A percentile compares a stretch with the other conserved stretches of the same genome.
phyloP scores from a whole-genome alignment of 2,329 filamentous ascomycete species.

The Calonectria ilicicola region DNA sequence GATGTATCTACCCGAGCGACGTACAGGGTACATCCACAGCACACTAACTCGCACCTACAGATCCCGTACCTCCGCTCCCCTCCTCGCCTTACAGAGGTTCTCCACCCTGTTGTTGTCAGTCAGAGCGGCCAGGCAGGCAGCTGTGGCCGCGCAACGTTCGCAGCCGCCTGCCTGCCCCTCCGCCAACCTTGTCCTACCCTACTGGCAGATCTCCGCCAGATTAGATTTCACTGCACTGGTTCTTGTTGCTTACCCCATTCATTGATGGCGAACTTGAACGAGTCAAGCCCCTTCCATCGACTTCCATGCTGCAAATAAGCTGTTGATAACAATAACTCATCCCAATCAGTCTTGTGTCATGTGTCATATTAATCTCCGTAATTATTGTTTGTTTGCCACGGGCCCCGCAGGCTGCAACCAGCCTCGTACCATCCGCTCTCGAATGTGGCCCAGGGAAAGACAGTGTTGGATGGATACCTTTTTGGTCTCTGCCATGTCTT shows the following conservation, averaged over 20 bases:
- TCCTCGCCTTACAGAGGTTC: constrained; percentile 2
- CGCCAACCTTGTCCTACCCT: too few species aligned
- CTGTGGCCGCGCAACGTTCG: constrained; percentile 36
- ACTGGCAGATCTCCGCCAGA: neutral
- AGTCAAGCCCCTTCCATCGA: neutral
- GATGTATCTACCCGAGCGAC: neutral
- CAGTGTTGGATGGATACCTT: neutral
- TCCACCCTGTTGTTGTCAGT: constrained; percentile 12
- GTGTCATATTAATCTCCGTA: neutral
- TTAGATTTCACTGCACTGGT: neutral
- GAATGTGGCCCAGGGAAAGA: neutral
- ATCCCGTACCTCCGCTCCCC: constrained; percentile 1
- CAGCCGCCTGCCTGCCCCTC: neutral
- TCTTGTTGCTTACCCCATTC: neutral
- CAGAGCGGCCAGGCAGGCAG: constrained; percentile 32
- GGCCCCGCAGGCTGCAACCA: neutral
- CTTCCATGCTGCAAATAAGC: neutral
- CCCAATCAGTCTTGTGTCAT: neutral
- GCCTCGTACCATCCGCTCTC: neutral
- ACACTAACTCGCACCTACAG: neutral
- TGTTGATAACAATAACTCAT: neutral
- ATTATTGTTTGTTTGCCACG: neutral
- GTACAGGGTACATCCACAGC: constrained; percentile 3
- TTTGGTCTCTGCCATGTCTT: neutral
- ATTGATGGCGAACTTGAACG: neutral